phyloP scores from a whole-genome alignment of 345 rosid species.

The Eucalyptus fibrosa region DNA sequence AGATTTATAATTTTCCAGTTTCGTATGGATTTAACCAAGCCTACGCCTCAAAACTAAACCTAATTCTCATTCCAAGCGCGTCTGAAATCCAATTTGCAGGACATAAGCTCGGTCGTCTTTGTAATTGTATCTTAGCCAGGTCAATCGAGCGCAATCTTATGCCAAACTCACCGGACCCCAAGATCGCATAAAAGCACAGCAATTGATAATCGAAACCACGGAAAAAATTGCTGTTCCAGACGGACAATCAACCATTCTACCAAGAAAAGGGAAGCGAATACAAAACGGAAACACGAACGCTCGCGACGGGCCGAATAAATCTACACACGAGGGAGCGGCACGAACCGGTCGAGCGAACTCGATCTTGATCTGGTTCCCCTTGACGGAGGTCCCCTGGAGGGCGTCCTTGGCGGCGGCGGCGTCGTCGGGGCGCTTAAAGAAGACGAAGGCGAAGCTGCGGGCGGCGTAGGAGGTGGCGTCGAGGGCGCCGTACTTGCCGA shows the following conservation, averaged over 20 bases:
- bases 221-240: neutral
- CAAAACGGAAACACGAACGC: neutral
- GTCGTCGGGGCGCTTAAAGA: constrained; percentile 69
- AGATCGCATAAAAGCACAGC: neutral
- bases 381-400: constrained; percentile 50
- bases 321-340: constrained; percentile 36
- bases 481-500: constrained; percentile 51
- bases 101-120: neutral
- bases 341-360: constrained; percentile 99
- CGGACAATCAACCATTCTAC: neutral
- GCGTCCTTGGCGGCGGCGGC: constrained; percentile 70
- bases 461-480: constrained; percentile 61
- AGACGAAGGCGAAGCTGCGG: constrained; percentile 69
- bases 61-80: neutral
- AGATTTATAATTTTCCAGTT: neutral
- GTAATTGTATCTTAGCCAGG: neutral
- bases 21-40: neutral
- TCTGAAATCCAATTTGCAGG: neutral
- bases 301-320: neutral
- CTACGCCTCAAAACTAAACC: neutral
- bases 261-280: neutral
- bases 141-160: neutral
- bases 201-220: neutral
- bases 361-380: constrained; percentile 61
- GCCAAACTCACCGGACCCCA: neutral